Conservation (phyloP, 2,329 filamentous ascomycete species). For the Claviceps maximensis region DNA sequence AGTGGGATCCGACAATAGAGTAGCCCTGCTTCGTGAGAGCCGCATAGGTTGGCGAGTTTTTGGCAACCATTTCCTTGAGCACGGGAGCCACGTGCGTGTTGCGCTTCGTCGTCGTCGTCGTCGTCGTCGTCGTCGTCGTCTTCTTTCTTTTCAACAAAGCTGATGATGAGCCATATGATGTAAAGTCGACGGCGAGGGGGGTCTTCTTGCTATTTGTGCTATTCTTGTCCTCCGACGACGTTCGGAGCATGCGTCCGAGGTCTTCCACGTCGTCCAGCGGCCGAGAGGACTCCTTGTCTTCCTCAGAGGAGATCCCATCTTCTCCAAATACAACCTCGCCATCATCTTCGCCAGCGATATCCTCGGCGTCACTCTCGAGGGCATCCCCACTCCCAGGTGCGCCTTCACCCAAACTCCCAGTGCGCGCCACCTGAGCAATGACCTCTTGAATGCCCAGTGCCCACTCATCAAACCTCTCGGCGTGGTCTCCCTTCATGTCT, state of each 20-base stretch:
- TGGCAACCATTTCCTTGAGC: conserved; percentile 88
- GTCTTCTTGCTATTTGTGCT: conserved; percentile 17
- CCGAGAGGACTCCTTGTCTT: conserved; percentile 22
- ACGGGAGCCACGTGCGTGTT: conserved; percentile 25
- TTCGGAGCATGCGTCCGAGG: conserved; percentile 51
- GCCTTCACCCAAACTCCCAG: conserved; percentile 46
- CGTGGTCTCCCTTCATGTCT: conserved; percentile 65
- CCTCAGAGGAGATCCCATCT: conserved; percentile 21
- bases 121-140: too few relatives aligned
- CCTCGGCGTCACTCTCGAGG: conserved; percentile 72
- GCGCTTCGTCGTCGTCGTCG: conserved; percentile 33
- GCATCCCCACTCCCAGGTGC: conserved; percentile 72
- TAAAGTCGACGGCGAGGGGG: conserved; percentile 76
- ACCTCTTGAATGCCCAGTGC: conserved; percentile 58
- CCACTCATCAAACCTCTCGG: conserved; percentile 63
- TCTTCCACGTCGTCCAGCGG: conserved; percentile 74
- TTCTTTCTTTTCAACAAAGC: conserved; percentile 5
- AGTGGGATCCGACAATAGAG: conserved; percentile 87
- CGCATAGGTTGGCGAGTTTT: conserved; percentile 74
- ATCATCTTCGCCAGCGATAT: conserved; percentile 45
- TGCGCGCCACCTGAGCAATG: conserved; percentile 48
- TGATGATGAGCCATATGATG: conserved; percentile 44
- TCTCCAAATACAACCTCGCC: conserved; percentile 34
- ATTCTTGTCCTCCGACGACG: conserved; percentile 28
- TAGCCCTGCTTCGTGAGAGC: conserved; percentile 94